Percentiles rank a stretch among this genome's conserved stretches.
Evolutionary conservation across 140 eudicot species (phyloP).

Genomic region (Stevia rebaudiana): DNA sequence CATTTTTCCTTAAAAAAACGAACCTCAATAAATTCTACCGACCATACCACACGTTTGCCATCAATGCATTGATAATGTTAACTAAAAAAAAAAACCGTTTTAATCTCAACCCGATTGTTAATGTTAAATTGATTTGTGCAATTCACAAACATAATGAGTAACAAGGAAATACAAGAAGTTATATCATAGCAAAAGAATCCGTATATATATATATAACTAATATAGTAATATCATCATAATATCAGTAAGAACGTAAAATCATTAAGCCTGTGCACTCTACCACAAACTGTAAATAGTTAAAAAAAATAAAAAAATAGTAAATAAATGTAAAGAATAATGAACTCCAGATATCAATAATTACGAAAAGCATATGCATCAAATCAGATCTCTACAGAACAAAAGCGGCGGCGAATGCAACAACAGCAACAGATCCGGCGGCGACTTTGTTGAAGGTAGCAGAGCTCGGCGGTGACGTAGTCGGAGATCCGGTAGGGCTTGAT

Average conservation of each 20-base stretch:
- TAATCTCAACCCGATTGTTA: no score
- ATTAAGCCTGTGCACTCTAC: conserved; percentile 1
- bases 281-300: background rate
- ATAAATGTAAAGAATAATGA: background rate
- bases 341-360: background rate
- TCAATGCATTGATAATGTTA: no score
- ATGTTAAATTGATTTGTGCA: no score
- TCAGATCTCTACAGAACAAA: conserved; percentile 24
- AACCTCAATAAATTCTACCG: no score
- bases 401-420: conserved; percentile 16
- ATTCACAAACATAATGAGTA: no score
- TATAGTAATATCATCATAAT: conserved; percentile 1
- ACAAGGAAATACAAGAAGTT: background rate
- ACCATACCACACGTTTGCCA: no score
- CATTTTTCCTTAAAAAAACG: no score
- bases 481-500: background rate
- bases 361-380: background rate
- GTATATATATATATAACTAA: background rate
- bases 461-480: conserved; percentile 2
- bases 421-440: conserved; percentile 16
- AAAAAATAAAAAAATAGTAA: background rate
- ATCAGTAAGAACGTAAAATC: background rate
- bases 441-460: conserved; percentile 18
- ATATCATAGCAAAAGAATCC: background rate
- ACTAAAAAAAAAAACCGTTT: no score